Evolutionary conservation across 2,329 filamentous ascomycete genomes (phyloP), one percentile per base, ranked within the genome.

Genomic region (Chaetomiaceae sp.): DNA sequence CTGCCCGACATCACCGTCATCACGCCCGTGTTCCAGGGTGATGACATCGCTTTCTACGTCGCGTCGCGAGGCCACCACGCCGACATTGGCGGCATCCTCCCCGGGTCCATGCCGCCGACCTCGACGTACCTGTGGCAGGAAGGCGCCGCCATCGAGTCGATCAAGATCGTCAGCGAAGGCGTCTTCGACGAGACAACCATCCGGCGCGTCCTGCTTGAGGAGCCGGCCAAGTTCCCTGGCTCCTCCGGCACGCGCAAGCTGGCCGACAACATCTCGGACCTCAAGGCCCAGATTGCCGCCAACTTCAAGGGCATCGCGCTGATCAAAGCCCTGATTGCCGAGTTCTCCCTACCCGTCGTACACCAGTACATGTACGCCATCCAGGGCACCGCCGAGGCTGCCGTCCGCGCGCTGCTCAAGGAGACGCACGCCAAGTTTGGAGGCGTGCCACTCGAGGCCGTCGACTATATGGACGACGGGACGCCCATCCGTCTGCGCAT

Each of bases 401-500:
- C 44, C 75, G 95, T 5, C 74, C 95, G 23, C 89, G 86, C 62
- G 73, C 79, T 3, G 83, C 92, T n/a, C n/a, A n/a, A n/a, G n/a
- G n/a, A n/a, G n/a, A n/a, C n/a, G n/a, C 77, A 82, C 61, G 77
- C 77, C 55, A 76, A 81, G 20, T 88, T 89, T 58, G 76, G 81
- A 57, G 85, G 85, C 2, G 76, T 81, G 51, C 81, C 86, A n/a
- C 76, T 95, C 0, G 77, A 80, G 7, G 86, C 89, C 0, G 74
- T 84, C 1, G 89, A 95, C 63, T 89, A 84, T 70, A 93, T 95
- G 87, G 89, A 95, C 60, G 89, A 95, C 60, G 89, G 89, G 21
- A 87, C 80, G 9, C 86, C 87, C 0, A 92, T 95, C 61, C 74
- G 78, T 44, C 76, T 95, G 5, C 85, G 82, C 55, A 77, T 95